These are phyloP conservation scores for Phytophthora idaei DNA, from an alignment of 352 stramenopile genomes.

Conservation along the genomic window DNA sequence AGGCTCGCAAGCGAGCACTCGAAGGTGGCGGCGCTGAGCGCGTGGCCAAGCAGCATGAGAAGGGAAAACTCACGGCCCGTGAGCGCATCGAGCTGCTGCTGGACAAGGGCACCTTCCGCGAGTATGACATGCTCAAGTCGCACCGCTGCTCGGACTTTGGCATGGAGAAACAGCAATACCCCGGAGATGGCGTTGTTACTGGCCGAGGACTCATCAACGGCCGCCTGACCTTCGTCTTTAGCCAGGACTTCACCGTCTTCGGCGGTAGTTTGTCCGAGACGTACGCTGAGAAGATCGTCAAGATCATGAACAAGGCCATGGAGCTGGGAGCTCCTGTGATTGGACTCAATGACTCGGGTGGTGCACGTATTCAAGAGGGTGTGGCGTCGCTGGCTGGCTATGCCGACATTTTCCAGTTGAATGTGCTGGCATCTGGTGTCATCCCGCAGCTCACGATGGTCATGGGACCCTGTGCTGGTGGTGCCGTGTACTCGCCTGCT, in stretches of 20 bases:
- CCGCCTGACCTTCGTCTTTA: constrained; percentile 96
- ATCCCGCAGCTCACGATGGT: constrained; percentile 98
- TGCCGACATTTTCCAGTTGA: constrained; percentile 98
- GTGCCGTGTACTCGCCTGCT: constrained; percentile 95
- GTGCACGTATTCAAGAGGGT: constrained; percentile 98
- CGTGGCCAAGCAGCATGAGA: constrained; percentile 93
- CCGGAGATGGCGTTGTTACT: constrained; percentile 97
- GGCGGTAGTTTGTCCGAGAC: constrained; percentile 96
- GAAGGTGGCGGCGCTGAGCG: constrained; percentile 87
- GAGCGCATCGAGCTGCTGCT: constrained; percentile 97
- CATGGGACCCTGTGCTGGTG: constrained; percentile 97
- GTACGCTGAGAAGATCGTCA: constrained; percentile 98
- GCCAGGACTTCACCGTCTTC: constrained; percentile 98
- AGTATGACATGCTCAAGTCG: constrained; percentile 97
- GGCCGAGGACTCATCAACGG: constrained; percentile 95
- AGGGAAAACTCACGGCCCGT: constrained; percentile 96
- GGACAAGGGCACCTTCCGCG: constrained; percentile 94
- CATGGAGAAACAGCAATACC: constrained; percentile 93
- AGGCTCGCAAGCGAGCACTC: constrained; percentile 75
- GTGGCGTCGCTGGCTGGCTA: constrained; percentile 97
- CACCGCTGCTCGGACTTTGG: constrained; percentile 98
- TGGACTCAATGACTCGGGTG: constrained; percentile 98
- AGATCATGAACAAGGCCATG: constrained; percentile 99
- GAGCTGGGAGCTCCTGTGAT: constrained; percentile 96
- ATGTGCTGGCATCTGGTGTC: constrained; percentile 94